Base-by-base conservation (phyloP, 2,329 filamentous ascomycete species). In the Chaetomium olivaceum region DNA sequence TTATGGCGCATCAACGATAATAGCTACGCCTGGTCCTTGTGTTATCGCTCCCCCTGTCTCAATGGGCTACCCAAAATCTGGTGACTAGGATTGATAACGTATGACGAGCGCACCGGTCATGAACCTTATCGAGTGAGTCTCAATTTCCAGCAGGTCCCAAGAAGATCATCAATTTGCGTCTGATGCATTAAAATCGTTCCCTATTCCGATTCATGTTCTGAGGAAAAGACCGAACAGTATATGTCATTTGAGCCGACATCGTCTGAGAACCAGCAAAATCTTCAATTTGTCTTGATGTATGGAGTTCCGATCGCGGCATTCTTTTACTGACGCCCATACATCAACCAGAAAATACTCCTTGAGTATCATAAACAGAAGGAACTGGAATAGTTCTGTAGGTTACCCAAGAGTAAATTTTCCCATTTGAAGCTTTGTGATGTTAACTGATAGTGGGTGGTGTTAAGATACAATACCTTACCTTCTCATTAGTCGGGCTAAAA, bases 201-300 rank as follows among this genome's bases (percentile, higher is more conserved):
- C 54, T 57, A 57, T 57, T 57, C 54, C 54, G 54, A 57, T 21
- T 23, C 19, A 14, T 56, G 23, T 16, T 19, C 39, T 57, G 54
- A 57, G 54, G 54, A 57, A 19, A 36, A 57, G 31, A 36, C 54
- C 54, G n/a, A 36, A 57, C 52, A 33, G 23, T 56, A 29, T 19
- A 57, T 57, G 54, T 57, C 54, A 39, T 57, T 43, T 43, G 54
- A 57, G 54, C 54, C 54, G 54, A 57, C 54, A 57, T 57, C 54
- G 54, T 57, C 54, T 57, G 54, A 56, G 25, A 56, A 39, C 31
- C 54, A 54, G n/a, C 25, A n/a, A 43, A 39, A 9, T 3, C 6
- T 8, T n/a, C n/a, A n/a, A n/a, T n/a, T 31, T n/a, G 27, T 31
- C 2, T 29, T 27, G 14, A 6, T 9, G 25, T 4, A 29, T 29